Evolutionary conservation across 2,329 filamentous ascomycete genomes (phyloP).

Genomic region (Calonectria montana): DNA sequence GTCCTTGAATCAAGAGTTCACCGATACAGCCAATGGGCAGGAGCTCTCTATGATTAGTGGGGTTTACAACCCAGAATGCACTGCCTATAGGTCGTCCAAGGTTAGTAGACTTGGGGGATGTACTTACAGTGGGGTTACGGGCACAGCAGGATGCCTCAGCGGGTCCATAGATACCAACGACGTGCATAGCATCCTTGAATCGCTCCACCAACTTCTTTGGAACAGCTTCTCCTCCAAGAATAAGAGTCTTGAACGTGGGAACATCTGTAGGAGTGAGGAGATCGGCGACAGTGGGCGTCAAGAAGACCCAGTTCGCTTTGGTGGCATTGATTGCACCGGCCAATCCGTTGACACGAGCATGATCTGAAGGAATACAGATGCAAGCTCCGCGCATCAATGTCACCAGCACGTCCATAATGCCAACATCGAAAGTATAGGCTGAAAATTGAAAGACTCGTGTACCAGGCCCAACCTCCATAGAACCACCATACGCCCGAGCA

Average conservation of each 20-base stretch:
- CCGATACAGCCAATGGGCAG: slow-evolving; percentile 40
- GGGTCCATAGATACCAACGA: slow-evolving; percentile 34
- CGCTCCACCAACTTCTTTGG: slow-evolving; percentile 17
- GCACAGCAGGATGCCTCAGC: slow-evolving; percentile 32
- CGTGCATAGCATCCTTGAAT: slow-evolving; percentile 29
- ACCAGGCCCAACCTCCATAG: slow-evolving; percentile 8
- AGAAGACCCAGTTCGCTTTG: slow-evolving; percentile 5
- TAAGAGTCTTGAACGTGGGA: slow-evolving; percentile 12
- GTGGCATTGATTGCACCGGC: not conserved
- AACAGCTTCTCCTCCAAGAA: slow-evolving; percentile 32
- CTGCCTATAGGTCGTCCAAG: slow-evolving; percentile 5
- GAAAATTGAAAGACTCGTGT: slow-evolving; percentile 35
- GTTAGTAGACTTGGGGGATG: slow-evolving; percentile 11
- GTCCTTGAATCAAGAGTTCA: slow-evolving; percentile 39
- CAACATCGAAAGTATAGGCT: slow-evolving; percentile 53
- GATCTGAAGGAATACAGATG: slow-evolving; percentile 52
- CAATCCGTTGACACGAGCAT: slow-evolving; percentile 13
- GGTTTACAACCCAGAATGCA: slow-evolving; percentile 8
- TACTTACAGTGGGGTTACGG: slow-evolving; percentile 14
- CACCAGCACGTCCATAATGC: slow-evolving; percentile 51
- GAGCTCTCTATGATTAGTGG: slow-evolving; percentile 23
- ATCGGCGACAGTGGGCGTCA: slow-evolving; percentile 13
- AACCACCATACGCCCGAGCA: slow-evolving; percentile 9
- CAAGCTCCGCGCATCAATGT: slow-evolving; percentile 52
- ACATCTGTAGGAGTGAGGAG: slow-evolving; percentile 1